Base-by-base conservation (phyloP, 345 rosid genomes). In the Noccaea caerulescens region DNA sequence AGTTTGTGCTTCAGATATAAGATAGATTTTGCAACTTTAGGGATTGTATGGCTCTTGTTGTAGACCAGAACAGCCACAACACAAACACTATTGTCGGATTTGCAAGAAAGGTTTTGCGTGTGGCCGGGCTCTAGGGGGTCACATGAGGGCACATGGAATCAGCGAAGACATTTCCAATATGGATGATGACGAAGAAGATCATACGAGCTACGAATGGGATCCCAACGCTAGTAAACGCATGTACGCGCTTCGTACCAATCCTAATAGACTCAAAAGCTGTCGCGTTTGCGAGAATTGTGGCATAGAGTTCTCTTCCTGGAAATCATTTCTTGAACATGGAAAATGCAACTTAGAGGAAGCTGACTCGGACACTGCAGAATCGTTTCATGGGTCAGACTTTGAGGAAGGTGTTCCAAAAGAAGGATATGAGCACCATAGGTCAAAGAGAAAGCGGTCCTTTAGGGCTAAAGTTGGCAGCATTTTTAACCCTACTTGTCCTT, bases 271-370 rank as follows among this genome's bases (percentile, higher is more conserved):
- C 41, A 87, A 86, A 55, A 87, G 84, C 41, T 83, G 88, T 14
- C 79, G 92, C 5, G 78, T 76, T 10, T 87, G 97, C 50, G 96
- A 86, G 64, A 82, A 91, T 47, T 91, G 93, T 20, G 97, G 96
- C 4, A 80, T 80, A 60, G 92, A 89, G 76, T 91, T 89, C 69
- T 73, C 78, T 36, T 91, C 96, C 0, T 91, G 97, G 96, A 89
- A 91, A 77, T 82, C 88, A 9, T 87, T 89, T 69, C 87, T 89
- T 10, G 90, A 85, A 63, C 96, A 91, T 11, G 90, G 92, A 0
- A 89, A 85, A 72, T 91, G 97, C 75, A 80, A 77, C 33, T 72
- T 73, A 34, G 85, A 80, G 8, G 84, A 83, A 0, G 82, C 79
- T 1, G 87, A 86, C 50, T 87, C 90, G 0, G 76, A 80, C 12